phyloP scores from a whole-genome alignment of 2,329 filamentous ascomycete genomes.

The Cadophora luteo-olivacea region DNA sequence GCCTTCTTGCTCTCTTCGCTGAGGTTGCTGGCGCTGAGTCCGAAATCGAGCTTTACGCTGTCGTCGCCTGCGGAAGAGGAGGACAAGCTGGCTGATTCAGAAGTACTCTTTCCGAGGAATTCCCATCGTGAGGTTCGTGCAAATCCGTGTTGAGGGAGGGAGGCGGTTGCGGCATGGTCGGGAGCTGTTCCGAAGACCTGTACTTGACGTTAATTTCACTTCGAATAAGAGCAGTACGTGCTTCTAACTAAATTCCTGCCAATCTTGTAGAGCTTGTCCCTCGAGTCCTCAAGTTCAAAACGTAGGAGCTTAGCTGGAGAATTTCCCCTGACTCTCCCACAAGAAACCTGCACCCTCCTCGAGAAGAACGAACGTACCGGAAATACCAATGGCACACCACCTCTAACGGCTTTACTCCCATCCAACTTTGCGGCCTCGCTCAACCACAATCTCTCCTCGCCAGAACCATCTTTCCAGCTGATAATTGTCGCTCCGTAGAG shows the following conservation, averaged over 20 bases:
- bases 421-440: slow-evolving; percentile 82
- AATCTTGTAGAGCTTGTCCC: background rate
- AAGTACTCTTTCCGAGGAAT: slow-evolving; percentile 87
- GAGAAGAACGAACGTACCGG: slow-evolving; percentile 64
- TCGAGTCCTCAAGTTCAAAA: background rate
- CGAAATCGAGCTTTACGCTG: slow-evolving; percentile 94
- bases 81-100: slow-evolving; percentile 53
- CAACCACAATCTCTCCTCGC: slow-evolving; percentile 84
- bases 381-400: slow-evolving; percentile 92
- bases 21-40: slow-evolving; percentile 77
- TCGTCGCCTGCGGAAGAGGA: slow-evolving; percentile 56
- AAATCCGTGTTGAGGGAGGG: slow-evolving; percentile 92
- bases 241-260: background rate
- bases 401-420: slow-evolving; percentile 86
- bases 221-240: background rate
- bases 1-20: slow-evolving; percentile 69
- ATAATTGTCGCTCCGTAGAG: slow-evolving; percentile 93
- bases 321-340: background rate
- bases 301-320: background rate
- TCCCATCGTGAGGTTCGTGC: slow-evolving; percentile 91
- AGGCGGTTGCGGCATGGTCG: slow-evolving; percentile 75
- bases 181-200: slow-evolving; percentile 87
- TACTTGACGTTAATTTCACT: slow-evolving; percentile 13
- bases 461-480: slow-evolving; percentile 86
- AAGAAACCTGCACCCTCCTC: background rate